Conservation (phyloP, 1,284 basidiomycete species). For the Pseudozyma tsukubaensis region DNA sequence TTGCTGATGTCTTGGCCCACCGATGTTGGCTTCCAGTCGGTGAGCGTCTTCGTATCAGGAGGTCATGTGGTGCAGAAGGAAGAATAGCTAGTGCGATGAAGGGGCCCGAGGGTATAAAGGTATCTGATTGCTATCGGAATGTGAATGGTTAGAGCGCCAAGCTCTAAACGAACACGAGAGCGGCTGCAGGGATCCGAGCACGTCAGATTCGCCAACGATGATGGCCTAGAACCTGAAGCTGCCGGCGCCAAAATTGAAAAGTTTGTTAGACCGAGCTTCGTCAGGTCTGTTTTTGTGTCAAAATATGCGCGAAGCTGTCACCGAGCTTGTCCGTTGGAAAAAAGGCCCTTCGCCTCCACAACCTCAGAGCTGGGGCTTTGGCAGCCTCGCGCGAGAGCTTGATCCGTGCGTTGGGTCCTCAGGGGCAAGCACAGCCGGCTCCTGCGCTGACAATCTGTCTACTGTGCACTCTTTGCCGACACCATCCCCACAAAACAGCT, state of each 20-base stretch:
- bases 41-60: neutral
- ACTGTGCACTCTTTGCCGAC: too few relatives aligned
- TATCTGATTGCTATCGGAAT: too few relatives aligned
- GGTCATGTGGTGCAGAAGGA: slow-evolving; percentile 3
- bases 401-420: slow-evolving; percentile 9
- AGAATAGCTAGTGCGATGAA: too few relatives aligned
- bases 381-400: slow-evolving; percentile 4
- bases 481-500: neutral
- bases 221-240: too few relatives aligned
- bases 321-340: neutral
- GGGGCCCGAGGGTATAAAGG: too few relatives aligned
- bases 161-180: too few relatives aligned
- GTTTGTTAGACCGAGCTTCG: too few relatives aligned
- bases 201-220: too few relatives aligned
- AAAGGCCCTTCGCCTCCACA: slow-evolving; percentile 10
- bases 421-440: slow-evolving; percentile 20
- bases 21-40: neutral
- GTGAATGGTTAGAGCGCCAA: too few relatives aligned
- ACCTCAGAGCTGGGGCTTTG: neutral
- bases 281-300: too few relatives aligned
- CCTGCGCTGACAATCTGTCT: neutral
- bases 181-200: too few relatives aligned
- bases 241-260: too few relatives aligned
- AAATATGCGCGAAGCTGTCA: slow-evolving; percentile 1
- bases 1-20: neutral